Percentiles rank a stretch among this genome's conserved stretches.
Evolutionary conservation across 1,284 basidiomycete species (phyloP).

Genomic region (Fistulina hepatica): DNA sequence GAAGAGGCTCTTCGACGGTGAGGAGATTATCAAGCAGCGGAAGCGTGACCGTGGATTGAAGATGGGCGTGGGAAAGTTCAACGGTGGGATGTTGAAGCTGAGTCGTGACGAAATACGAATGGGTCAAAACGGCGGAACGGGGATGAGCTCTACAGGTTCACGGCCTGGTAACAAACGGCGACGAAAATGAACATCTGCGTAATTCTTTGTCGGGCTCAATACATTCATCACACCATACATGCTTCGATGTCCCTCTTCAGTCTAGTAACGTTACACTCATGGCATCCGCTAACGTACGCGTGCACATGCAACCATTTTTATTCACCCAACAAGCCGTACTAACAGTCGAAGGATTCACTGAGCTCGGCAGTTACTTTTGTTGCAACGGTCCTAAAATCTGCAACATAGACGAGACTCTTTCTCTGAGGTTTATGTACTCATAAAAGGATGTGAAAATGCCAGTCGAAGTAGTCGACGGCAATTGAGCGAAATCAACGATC

Average conservation of each 20-base stretch:
- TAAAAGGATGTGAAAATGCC: too few relatives aligned
- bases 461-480: too few relatives aligned
- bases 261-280: too few relatives aligned
- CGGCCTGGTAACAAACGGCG: not conserved
- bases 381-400: too few relatives aligned
- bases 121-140: slow-evolving; percentile 20
- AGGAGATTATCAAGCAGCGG: slow-evolving; percentile 21
- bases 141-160: not conserved
- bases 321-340: too few relatives aligned
- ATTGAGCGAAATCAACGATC: too few relatives aligned
- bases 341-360: too few relatives aligned
- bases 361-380: too few relatives aligned
- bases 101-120: slow-evolving; percentile 45
- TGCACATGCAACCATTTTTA: too few relatives aligned
- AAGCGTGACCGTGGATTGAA: slow-evolving; percentile 54
- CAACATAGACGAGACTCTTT: too few relatives aligned
- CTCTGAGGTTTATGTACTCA: too few relatives aligned
- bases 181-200: not conserved
- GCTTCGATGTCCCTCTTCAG: not conserved
- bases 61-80: slow-evolving; percentile 71
- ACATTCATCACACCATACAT: not conserved
- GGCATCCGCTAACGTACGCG: too few relatives aligned
- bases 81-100: slow-evolving; percentile 53
- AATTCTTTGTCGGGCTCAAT: not conserved
- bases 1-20: slow-evolving; percentile 51